Evolutionary conservation across 2,329 filamentous ascomycete genomes (phyloP).

Genomic region (Pestalotiopsis sp.): DNA sequence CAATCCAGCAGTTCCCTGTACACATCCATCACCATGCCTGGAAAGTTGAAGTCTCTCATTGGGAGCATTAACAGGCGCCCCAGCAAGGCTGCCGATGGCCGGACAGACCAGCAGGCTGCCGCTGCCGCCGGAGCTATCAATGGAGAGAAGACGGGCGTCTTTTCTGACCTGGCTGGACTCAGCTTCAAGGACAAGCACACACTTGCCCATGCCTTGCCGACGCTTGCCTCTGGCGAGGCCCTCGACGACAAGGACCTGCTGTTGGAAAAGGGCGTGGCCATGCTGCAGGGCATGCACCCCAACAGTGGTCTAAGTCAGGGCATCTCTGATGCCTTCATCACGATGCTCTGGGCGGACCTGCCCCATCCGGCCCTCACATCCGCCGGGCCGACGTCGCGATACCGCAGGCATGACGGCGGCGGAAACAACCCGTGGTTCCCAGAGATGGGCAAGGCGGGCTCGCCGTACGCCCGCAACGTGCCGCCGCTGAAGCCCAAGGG

Average conservation of each 20-base stretch:
- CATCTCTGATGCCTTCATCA: slow-evolving; percentile 53
- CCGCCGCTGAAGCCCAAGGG: slow-evolving; percentile 50
- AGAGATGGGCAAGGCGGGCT: slow-evolving; percentile 55
- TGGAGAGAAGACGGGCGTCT: slow-evolving; percentile 40
- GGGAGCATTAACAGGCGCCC: slow-evolving; percentile 49
- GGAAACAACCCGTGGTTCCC: slow-evolving; percentile 50
- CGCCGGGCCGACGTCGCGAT: slow-evolving; percentile 46
- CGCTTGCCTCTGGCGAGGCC: slow-evolving; percentile 45
- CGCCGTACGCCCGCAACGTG: slow-evolving; percentile 46
- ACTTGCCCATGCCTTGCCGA: slow-evolving; percentile 40
- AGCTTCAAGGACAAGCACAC: slow-evolving; percentile 40
- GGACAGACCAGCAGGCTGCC: slow-evolving; percentile 39
- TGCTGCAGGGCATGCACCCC: slow-evolving; percentile 51
- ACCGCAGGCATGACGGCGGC: slow-evolving; percentile 45
- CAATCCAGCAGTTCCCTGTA: background rate
- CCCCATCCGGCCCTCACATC: slow-evolving; percentile 51
- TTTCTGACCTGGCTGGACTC: slow-evolving; percentile 41
- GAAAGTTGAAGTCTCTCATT: slow-evolving; percentile 33
- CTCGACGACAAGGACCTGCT: slow-evolving; percentile 48
- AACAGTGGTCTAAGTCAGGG: slow-evolving; percentile 50
- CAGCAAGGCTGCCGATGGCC: slow-evolving; percentile 47
- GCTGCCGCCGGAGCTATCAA: slow-evolving; percentile 20
- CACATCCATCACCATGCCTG: slow-evolving; percentile 1
- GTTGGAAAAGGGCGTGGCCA: slow-evolving; percentile 53
- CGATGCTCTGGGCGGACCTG: slow-evolving; percentile 54